Base-by-base conservation (phyloP, 2,329 filamentous ascomycete species). In the Cladosporium phlei region DNA sequence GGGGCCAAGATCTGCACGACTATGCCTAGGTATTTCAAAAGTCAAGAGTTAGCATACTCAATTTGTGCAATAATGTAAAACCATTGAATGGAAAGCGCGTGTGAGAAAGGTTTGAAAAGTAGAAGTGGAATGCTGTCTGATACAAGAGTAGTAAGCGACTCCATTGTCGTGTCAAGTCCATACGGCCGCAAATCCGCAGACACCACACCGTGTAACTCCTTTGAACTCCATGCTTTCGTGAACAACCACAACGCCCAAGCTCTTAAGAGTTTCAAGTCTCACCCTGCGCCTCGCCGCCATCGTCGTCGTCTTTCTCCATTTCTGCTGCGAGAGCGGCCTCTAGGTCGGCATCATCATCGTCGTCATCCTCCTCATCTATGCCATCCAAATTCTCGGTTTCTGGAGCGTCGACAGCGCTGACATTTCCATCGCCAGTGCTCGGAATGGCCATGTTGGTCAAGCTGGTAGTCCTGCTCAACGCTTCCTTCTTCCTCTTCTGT, bases 291-390 rank as follows among this genome's bases (percentile, higher is more conserved):
- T 45, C 42, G 11, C 42, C 52, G 46, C 60, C 58, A 6, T 59
- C 65, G 4, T 62, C 64, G 39, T 67, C 66, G 12, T 67, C 66
- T 17, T 67, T 53, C 38, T 55, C 66, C 57, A 73, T 61, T 52
- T 71, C 73, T 3, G 67, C 70, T 50, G 69, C 68, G 49, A 74
- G 53, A 46, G 69, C 69, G n/a, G 78, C 76, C 62, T 83, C 82
- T 39, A 83, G 64, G 55, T 82, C 76, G 21, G 57, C 76, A 22
- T 61, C 67, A 19, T 66, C 67, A 2, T 61, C 67, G 21, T 49
- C 42, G 14, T 56, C 52, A 8, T 56, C 54, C 19, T 48, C 46
- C 20, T 51, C 53, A 30, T 48, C 42, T 39, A 51, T 17, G 40
- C 32, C 45, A 11, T 52, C 55, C 35, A 51, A 64, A 6, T 66